Conservation (phyloP, 305 asterid genomes). For the Fraxinus greggii region DNA sequence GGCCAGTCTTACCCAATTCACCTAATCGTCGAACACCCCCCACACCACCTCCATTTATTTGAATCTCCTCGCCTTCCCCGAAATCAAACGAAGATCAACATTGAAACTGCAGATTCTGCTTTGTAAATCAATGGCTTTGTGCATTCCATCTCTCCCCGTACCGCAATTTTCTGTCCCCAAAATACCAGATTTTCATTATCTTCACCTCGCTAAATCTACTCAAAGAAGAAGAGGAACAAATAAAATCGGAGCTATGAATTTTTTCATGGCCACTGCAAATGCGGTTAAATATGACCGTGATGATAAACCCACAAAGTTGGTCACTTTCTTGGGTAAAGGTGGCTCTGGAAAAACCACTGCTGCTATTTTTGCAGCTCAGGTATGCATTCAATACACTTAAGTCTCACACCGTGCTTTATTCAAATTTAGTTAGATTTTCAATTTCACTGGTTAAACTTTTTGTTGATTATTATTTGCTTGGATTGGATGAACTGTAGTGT, state of each 20-base stretch:
- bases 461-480: not conserved
- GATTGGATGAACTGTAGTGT: not conserved
- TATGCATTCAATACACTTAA: slow-evolving; percentile 14
- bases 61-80: not conserved
- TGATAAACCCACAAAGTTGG: slow-evolving; percentile 55
- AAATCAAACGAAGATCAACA: slow-evolving; percentile 13
- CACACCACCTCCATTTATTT: not conserved
- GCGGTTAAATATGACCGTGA: slow-evolving; percentile 36
- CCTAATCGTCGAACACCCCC: not conserved
- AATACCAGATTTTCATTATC: slow-evolving; percentile 22
- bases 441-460: not conserved
- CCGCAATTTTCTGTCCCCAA: slow-evolving; percentile 21
- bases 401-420: not conserved
- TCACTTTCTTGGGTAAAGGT: slow-evolving; percentile 89
- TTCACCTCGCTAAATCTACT: slow-evolving; percentile 23
- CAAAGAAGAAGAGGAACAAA: slow-evolving; percentile 20
- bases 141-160: slow-evolving; percentile 23
- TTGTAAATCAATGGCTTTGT: slow-evolving; percentile 37
- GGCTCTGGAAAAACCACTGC: slow-evolving; percentile 78
- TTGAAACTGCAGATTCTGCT: slow-evolving; percentile 6
- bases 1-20: not conserved
- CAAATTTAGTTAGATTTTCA: not conserved
- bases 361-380: slow-evolving; percentile 93
- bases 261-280: slow-evolving; percentile 38
- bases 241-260: slow-evolving; percentile 30